Evolutionary conservation across 495 filamentous ascomycete genomes (phyloP).

Genomic region (Saxispiralis lemnorum): DNA sequence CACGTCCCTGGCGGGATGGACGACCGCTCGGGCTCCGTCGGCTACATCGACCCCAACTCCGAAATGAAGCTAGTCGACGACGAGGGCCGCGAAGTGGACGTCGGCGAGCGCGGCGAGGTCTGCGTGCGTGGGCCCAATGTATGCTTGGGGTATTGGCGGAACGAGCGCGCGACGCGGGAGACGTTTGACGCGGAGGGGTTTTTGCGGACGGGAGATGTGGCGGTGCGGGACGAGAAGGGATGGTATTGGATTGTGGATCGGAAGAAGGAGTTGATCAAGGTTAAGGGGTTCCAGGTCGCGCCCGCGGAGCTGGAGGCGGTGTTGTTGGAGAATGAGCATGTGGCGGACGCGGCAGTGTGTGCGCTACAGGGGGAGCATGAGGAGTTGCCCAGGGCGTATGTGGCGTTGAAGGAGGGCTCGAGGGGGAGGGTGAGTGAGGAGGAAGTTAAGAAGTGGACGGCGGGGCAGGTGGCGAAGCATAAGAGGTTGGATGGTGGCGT

Average conservation of each 20-base stretch:
- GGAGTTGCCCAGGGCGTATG: slow-evolving; percentile 24
- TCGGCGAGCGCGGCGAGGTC: slow-evolving; percentile 25
- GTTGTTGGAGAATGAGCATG: slow-evolving; percentile 25
- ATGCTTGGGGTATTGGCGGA: slow-evolving; percentile 26
- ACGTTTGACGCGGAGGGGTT: slow-evolving; percentile 24
- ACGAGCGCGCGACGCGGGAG: slow-evolving; percentile 23
- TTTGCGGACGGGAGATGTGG: slow-evolving; percentile 25
- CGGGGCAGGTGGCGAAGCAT: slow-evolving; percentile 21
- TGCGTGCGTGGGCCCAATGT: slow-evolving; percentile 25
- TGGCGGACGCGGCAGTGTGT: slow-evolving; percentile 31
- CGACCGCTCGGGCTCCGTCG: slow-evolving; percentile 22
- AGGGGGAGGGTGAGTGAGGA: slow-evolving; percentile 14
- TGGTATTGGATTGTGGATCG: slow-evolving; percentile 27
- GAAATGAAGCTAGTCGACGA: slow-evolving; percentile 23
- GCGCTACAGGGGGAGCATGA: slow-evolving; percentile 24
- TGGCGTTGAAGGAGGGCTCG: slow-evolving; percentile 17
- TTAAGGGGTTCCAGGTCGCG: slow-evolving; percentile 28
- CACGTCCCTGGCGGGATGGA: slow-evolving; percentile 23
- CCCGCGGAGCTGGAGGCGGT: slow-evolving; percentile 33
- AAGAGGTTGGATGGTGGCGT: slow-evolving; percentile 25
- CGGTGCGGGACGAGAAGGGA: slow-evolving; percentile 20
- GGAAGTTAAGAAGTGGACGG: slow-evolving; percentile 21
- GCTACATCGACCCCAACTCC: slow-evolving; percentile 22
- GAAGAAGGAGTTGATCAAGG: slow-evolving; percentile 29
- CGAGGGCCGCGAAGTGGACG: slow-evolving; percentile 21